A percentile compares a stretch with the other conserved stretches of the same genome.
Evolutionary conservation across 768 basidiomycete species (phyloP).

Genomic region (Obba rivulosa): DNA sequence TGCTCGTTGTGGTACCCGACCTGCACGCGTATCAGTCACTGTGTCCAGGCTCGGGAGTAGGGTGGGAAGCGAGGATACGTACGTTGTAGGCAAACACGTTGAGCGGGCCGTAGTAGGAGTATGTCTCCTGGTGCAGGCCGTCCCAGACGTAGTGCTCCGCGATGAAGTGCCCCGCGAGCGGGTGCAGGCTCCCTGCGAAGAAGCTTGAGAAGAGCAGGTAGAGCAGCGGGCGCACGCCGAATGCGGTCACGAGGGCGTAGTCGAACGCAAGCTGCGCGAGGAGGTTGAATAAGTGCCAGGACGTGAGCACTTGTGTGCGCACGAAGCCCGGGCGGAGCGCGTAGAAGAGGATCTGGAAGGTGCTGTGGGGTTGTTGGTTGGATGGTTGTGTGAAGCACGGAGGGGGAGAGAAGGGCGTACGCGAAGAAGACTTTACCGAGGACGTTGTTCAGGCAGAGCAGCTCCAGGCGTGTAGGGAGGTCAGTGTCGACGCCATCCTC

Average conservation of each 20-base stretch:
- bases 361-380: constrained; percentile 40
- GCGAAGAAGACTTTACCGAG: constrained; percentile 98
- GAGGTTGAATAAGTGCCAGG: constrained; percentile 84
- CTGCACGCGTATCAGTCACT: constrained; percentile 33
- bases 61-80: constrained; percentile 23
- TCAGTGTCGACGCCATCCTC: constrained; percentile 97
- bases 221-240: constrained; percentile 49
- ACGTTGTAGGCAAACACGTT: constrained; percentile 94
- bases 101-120: constrained; percentile 90
- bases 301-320: constrained; percentile 71
- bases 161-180: constrained; percentile 96
- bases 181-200: constrained; percentile 95
- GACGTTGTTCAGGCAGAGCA: constrained; percentile 87
- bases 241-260: constrained; percentile 49
- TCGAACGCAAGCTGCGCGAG: constrained; percentile 66
- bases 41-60: no score
- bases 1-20: constrained; percentile 99
- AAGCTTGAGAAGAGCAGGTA: constrained; percentile 89
- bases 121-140: constrained; percentile 89
- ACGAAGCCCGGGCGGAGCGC: constrained; percentile 94
- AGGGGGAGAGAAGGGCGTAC: constrained; percentile 39
- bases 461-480: constrained; percentile 81
- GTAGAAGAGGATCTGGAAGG: constrained; percentile 98
- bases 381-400: neutral
- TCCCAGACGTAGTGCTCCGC: constrained; percentile 97